Conservation (phyloP, 805 yeast species). For the Saccharomycopsis sp. region DNA sequence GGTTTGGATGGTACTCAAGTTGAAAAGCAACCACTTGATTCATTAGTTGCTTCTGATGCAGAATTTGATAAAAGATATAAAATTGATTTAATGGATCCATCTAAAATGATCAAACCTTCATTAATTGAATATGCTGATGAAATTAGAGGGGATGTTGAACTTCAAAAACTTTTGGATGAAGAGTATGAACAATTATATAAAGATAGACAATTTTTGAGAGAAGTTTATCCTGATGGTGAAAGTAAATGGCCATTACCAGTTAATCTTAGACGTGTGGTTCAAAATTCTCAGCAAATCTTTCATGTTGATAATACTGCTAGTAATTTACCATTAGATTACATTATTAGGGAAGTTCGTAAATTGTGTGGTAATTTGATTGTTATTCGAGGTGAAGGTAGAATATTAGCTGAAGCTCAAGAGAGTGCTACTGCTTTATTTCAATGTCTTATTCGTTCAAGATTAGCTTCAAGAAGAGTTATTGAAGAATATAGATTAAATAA, state of each 20-base stretch:
- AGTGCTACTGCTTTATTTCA: slow-evolving; percentile 88
- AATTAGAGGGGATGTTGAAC: slow-evolving; percentile 76
- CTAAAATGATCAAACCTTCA: slow-evolving; percentile 54
- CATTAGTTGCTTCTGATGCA: slow-evolving; percentile 85
- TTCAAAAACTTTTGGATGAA: slow-evolving; percentile 71
- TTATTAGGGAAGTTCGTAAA: slow-evolving; percentile 60
- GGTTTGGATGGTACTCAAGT: slow-evolving; percentile 98
- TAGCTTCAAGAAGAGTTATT: slow-evolving; percentile 81
- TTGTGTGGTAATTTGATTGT: slow-evolving; percentile 61
- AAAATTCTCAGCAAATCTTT: slow-evolving; percentile 96
- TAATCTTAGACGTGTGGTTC: slow-evolving; percentile 89
- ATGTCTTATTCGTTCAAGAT: slow-evolving; percentile 84
- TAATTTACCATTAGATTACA: slow-evolving; percentile 76
- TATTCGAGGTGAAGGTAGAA: slow-evolving; percentile 68
- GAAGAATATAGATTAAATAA: slow-evolving; percentile 82
- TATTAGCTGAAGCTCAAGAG: slow-evolving; percentile 76
- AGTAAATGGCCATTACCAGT: slow-evolving; percentile 97
- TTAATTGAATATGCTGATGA: slow-evolving; percentile 83
- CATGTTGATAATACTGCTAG: slow-evolving; percentile 86
- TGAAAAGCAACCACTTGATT: slow-evolving; percentile 90
- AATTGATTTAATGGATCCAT: slow-evolving; percentile 73
- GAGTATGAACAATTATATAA: slow-evolving; percentile 69
- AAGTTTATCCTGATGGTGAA: slow-evolving; percentile 88
- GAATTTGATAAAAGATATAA: slow-evolving; percentile 77
- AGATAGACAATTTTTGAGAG: slow-evolving; percentile 76